phyloP scores from a whole-genome alignment of 768 basidiomycete species.

The Boletus speciosus region DNA sequence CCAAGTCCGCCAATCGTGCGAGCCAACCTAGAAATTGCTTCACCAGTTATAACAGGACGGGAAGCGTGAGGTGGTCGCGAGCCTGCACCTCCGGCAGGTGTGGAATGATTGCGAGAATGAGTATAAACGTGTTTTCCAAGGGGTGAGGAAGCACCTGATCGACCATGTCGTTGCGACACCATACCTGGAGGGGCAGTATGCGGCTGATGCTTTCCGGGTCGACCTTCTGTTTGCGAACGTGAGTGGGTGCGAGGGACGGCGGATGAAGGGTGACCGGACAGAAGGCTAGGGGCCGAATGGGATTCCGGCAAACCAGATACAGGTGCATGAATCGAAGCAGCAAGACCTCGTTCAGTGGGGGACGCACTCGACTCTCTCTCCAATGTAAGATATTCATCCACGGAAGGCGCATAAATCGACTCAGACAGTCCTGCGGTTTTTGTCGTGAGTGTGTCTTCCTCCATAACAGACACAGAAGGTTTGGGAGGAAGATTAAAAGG shows the following conservation, averaged over 20 bases:
- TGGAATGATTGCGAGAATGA: slow-evolving; percentile 61
- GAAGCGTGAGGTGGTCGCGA: slow-evolving; percentile 43
- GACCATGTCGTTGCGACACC: slow-evolving; percentile 33
- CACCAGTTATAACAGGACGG: slow-evolving; percentile 71
- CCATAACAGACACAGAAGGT: background rate
- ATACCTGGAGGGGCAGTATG: slow-evolving; percentile 23
- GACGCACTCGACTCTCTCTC: slow-evolving; percentile 17
- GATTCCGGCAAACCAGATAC: slow-evolving; percentile 35
- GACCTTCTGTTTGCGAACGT: slow-evolving; percentile 57
- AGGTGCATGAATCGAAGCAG: slow-evolving; percentile 59
- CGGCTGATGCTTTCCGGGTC: slow-evolving; percentile 33
- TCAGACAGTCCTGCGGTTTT: slow-evolving; percentile 22
- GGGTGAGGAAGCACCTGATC: slow-evolving; percentile 45
- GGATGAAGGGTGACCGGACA: slow-evolving; percentile 32
- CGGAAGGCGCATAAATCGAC: slow-evolving; percentile 26
- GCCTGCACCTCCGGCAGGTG: slow-evolving; percentile 40
- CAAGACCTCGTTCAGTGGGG: slow-evolving; percentile 36
- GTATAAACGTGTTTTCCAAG: slow-evolving; percentile 35
- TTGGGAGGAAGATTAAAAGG: slow-evolving; percentile 14
- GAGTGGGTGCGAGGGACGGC: slow-evolving; percentile 38
- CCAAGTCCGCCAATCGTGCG: slow-evolving; percentile 51
- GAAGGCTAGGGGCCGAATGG: slow-evolving; percentile 33
- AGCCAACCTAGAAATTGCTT: slow-evolving; percentile 64
- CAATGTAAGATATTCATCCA: slow-evolving; percentile 14
- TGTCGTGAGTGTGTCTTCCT: slow-evolving; percentile 14